Evolutionary conservation across 805 yeast genomes (phyloP), one percentile per base, ranked within the genome.

Genomic region (Myxozyma nipponensis): DNA sequence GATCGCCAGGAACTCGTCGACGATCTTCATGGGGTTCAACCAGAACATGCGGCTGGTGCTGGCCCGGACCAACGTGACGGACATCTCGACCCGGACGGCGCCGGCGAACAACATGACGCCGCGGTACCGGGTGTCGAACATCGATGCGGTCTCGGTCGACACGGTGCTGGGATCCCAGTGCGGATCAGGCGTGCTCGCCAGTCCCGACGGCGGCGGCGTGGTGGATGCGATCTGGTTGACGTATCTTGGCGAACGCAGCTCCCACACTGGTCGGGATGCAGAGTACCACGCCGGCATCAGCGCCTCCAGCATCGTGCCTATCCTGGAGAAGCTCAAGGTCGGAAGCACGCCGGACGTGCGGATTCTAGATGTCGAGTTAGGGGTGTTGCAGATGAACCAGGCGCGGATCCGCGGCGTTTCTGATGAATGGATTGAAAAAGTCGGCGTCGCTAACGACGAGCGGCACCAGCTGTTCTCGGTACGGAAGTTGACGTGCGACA

Each of bases 331-430:
- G 39, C 71, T 88, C 47, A 77, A 76, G 52, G 52, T 58, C 21
- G 71, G 74, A 19, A 76, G 76, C 40, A 62, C 67, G 19, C 89
- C 91, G 3, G 71, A 75, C 25, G 73, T 68, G 15, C 75, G 84
- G 53, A 81, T 87, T 43, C 74, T 90, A 44, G 96, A 89, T 63
- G 83, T 86, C 34, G 96, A 87, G 61, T 81, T 87, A 59, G 76
- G 77, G 15, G 74, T 89, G 0, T 72, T 84, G 30, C 77, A 86
- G 1, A 72, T 88, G 22, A 76, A 81, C 23, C 83, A 80, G 62
- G 95, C 95, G 2, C 79, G 96, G 67, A 78, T 86, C 40, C 76
- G 86, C 62, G 95, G 95, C n/a, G 95, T 89, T 21, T 79, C 93
- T 0, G 91, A 86, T 59, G 79, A 79, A 39, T 88, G 95, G 95